Evolutionary conservation across 257 asterid genomes (phyloP).

Genomic region (Parsonsia alboflavescens): DNA sequence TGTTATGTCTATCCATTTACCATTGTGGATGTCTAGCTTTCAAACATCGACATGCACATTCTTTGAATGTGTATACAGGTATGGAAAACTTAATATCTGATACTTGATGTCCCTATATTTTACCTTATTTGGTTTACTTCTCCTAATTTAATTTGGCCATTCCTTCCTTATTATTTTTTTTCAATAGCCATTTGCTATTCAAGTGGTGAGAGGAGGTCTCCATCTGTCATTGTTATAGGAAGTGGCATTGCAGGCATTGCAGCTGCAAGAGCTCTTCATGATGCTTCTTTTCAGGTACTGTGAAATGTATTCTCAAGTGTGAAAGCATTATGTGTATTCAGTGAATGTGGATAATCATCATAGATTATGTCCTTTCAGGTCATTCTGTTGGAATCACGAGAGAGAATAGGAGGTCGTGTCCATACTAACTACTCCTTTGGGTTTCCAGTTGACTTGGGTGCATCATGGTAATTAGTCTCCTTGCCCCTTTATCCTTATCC

Average conservation of each 20-base stretch:
- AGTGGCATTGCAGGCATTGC: slow-evolving; percentile 89
- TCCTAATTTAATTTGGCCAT: background rate
- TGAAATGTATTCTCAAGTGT: background rate
- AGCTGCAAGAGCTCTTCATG: slow-evolving; percentile 87
- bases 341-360: background rate
- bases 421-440: slow-evolving; percentile 93
- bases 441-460: slow-evolving; percentile 97
- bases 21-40: background rate
- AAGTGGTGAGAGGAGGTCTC: slow-evolving; percentile 48
- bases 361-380: slow-evolving; percentile 46
- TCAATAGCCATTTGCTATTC: slow-evolving; percentile 54
- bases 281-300: slow-evolving; percentile 78
- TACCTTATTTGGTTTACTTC: background rate
- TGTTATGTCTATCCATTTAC: background rate
- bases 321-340: background rate
- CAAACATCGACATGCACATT: background rate
- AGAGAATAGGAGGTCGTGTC: slow-evolving; percentile 96
- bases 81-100: background rate
- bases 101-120: background rate
- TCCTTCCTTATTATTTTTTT: slow-evolving; percentile 14
- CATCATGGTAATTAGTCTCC: slow-evolving; percentile 64
- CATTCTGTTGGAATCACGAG: slow-evolving; percentile 81
- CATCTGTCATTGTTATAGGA: slow-evolving; percentile 89
- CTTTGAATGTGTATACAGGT: background rate
- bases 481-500: background rate